Base-by-base conservation (phyloP, 768 basidiomycete genomes). In the Termitomyces sp. region DNA sequence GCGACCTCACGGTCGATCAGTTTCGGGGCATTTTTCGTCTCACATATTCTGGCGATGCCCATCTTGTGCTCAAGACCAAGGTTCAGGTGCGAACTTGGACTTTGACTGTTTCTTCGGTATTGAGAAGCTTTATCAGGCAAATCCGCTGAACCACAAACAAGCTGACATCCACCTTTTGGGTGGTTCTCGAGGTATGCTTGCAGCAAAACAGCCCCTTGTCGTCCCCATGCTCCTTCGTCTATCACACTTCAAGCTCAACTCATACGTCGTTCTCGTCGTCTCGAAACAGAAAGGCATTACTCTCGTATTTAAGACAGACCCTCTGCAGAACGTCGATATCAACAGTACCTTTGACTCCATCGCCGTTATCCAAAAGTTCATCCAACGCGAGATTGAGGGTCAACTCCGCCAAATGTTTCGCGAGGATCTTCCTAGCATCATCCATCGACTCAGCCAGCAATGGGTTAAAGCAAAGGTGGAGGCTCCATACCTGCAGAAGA, bases 231-330 rank as follows among this genome's bases (percentile, higher is more conserved):
- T 94, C 24, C 88, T 99, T 55, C 92, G 95, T 15, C 88, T 99
- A 5, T 97, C 95, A n/a, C 87, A 93, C 70, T 93, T 99, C 76
- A 88, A 88, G 63, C 89, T 99, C 39, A 89, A 87, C 67, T 97
- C 96, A 36, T 98, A 98, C 70, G 92, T 99, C 68, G 96, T 98
- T 65, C 87, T 99, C 60, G 96, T 98, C 68, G 93, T 99, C 60
- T 98, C 96, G 28, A 92, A 93, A 66, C 93, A 95, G 72, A 98
- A 98, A 70, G 97, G 97, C 46, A 98, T 98, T 71, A 98, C 97
- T 0, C 87, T 99, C 57, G 97, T 98, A 28, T 99, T 99, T 86
- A 98, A 98, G 78, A 98, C 97, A 39, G 97, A 99, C 75, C 97
- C 97, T 2, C 83, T 99, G 42, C 95, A 99, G 76, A 92, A 94